Percentiles rank a stretch among this genome's conserved stretches.
Evolutionary conservation across 2,329 filamentous ascomycete species (phyloP).

Genomic region (Capronia epimyces): DNA sequence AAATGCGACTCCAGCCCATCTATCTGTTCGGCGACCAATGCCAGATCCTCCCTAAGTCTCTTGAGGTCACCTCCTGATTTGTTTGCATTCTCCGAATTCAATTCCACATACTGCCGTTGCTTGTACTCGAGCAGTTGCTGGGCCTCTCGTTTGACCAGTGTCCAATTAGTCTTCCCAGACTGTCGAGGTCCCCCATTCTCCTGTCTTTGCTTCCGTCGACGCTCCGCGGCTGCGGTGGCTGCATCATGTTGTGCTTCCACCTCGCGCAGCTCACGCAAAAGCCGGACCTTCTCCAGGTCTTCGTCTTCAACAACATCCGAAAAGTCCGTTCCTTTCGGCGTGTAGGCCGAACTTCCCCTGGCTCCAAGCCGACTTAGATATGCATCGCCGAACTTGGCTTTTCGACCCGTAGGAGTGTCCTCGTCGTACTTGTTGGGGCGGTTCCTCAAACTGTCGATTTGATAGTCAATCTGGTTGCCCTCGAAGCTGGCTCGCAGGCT

Average conservation of each 20-base stretch:
- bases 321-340: slow-evolving; percentile 77
- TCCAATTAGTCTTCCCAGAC: slow-evolving; percentile 59
- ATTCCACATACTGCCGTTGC: slow-evolving; percentile 66
- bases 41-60: slow-evolving; percentile 75
- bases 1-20: slow-evolving; percentile 83
- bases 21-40: slow-evolving; percentile 88
- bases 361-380: slow-evolving; percentile 85
- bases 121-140: slow-evolving; percentile 96
- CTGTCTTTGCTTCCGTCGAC: slow-evolving; percentile 44
- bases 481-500: slow-evolving; percentile 90
- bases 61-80: slow-evolving; percentile 68
- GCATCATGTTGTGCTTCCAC: slow-evolving; percentile 81
- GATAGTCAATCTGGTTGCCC: slow-evolving; percentile 93
- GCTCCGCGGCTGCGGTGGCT: slow-evolving; percentile 68
- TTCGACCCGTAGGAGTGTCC: slow-evolving; percentile 75
- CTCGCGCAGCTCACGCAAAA: slow-evolving; percentile 87
- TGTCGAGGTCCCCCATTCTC: slow-evolving; percentile 24
- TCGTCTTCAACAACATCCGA: slow-evolving; percentile 73
- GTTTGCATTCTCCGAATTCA: slow-evolving; percentile 55
- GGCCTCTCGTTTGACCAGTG: slow-evolving; percentile 86
- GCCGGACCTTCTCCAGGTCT: slow-evolving; percentile 94
- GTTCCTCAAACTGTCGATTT: slow-evolving; percentile 69
- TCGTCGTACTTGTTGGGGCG: slow-evolving; percentile 61
- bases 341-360: slow-evolving; percentile 68
- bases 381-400: slow-evolving; percentile 95